A percentile compares a stretch with the other conserved stretches of the same genome.
Evolutionary conservation across 2,329 filamentous ascomycete genomes (phyloP).

Genomic region (Stagonosporopsis tanaceti): DNA sequence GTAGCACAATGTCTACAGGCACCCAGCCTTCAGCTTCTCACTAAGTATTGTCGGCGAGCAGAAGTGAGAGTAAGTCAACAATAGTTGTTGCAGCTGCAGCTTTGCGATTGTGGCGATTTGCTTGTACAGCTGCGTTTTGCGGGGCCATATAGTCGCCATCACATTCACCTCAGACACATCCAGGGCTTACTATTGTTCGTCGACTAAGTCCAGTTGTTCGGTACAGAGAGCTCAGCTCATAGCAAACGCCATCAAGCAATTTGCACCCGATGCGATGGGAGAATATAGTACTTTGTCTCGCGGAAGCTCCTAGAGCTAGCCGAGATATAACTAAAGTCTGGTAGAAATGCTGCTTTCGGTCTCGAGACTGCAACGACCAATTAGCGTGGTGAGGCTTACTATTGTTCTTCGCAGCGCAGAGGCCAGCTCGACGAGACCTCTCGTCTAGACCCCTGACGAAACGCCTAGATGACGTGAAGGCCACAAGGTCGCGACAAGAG

Average conservation of each 20-base stretch:
- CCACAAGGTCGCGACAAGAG: background rate
- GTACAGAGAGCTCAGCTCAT: slow-evolving; percentile 8
- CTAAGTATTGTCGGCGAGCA: slow-evolving; percentile 15
- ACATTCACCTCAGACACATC: slow-evolving; percentile 23
- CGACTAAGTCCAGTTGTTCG: slow-evolving; percentile 16
- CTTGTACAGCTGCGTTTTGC: background rate
- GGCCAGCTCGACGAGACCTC: slow-evolving; percentile 28
- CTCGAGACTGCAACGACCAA: slow-evolving; percentile 14
- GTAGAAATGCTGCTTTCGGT: slow-evolving; percentile 23
- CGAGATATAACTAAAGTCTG: slow-evolving; percentile 2
- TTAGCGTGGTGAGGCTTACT: slow-evolving; percentile 38
- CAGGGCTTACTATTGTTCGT: slow-evolving; percentile 36
- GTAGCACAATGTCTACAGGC: background rate
- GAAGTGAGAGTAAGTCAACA: slow-evolving; percentile 3
- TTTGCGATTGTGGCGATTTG: background rate
- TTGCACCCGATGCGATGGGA: slow-evolving; percentile 6
- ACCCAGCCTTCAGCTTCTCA: background rate
- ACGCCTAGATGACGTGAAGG: background rate
- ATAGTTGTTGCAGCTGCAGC: slow-evolving; percentile 6
- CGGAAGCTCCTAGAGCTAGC: slow-evolving; percentile 7
- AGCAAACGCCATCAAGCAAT: slow-evolving; percentile 5
- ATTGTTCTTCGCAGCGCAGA: slow-evolving; percentile 42
- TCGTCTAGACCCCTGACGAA: slow-evolving; percentile 4
- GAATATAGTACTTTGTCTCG: slow-evolving; percentile 24
- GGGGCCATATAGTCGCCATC: slow-evolving; percentile 12